Percentiles rank a stretch among this genome's conserved stretches.
Conservation (phyloP, 2,329 filamentous ascomycete genomes). For the Dryadomyces quercivorus region DNA sequence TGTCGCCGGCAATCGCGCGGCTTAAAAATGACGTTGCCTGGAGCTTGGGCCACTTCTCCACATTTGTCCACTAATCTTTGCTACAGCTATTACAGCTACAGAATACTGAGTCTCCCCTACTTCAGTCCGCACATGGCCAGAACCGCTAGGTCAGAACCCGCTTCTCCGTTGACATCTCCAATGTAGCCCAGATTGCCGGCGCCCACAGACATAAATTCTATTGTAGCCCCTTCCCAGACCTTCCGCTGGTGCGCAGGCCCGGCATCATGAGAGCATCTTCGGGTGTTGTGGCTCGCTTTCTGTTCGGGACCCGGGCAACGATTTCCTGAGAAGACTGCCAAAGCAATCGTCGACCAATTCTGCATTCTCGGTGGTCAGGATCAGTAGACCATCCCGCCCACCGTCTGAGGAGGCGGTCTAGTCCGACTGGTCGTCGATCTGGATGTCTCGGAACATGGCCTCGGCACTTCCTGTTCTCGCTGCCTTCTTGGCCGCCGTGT, state of each 20-base stretch:
- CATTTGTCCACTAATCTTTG: too few species aligned
- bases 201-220: slow-evolving; percentile 15
- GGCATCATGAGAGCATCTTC: slow-evolving; percentile 7
- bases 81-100: too few species aligned
- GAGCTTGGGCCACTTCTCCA: neutral
- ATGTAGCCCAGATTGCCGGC: slow-evolving; percentile 17
- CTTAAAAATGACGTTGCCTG: neutral
- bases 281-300: slow-evolving; percentile 8
- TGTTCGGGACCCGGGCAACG: neutral
- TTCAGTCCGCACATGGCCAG: slow-evolving; percentile 18
- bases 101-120: too few species aligned
- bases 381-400: neutral
- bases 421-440: neutral
- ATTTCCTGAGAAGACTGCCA: neutral
- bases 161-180: slow-evolving; percentile 17
- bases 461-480: neutral
- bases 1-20: neutral
- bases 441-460: neutral
- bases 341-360: neutral
- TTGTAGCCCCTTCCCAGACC: slow-evolving; percentile 11
- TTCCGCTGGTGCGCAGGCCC: slow-evolving; percentile 8
- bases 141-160: slow-evolving; percentile 11
- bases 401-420: too few species aligned
- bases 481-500: slow-evolving; percentile 24
- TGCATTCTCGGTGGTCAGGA: neutral